Percentiles rank a stretch among this genome's conserved stretches.
These are phyloP conservation scores for Colletotrichum cereale DNA, from an alignment of 2,329 filamentous ascomycete genomes.

Conservation along the genomic window DNA sequence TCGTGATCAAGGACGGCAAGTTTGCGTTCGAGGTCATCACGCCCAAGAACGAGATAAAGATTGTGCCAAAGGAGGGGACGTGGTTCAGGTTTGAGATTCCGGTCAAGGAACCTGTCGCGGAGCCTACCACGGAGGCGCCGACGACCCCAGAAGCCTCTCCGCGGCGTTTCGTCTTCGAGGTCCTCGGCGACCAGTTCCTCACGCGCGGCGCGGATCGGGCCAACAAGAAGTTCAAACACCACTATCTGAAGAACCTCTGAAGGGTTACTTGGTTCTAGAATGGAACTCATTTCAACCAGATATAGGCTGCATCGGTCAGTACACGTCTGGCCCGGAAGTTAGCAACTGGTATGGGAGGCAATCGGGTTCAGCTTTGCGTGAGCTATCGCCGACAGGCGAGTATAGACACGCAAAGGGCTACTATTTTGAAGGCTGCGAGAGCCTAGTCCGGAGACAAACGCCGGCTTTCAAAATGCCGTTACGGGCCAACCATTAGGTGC, in stretches of 20 bases:
- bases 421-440: neutral
- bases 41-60: slow-evolving; percentile 75
- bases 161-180: slow-evolving; percentile 79
- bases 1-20: slow-evolving; percentile 89
- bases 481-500: neutral
- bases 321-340: neutral
- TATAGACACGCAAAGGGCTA: neutral
- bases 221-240: slow-evolving; percentile 91
- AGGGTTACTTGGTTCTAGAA: neutral
- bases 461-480: neutral
- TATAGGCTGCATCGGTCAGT: neutral
- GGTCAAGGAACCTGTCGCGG: slow-evolving; percentile 42
- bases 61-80: slow-evolving; percentile 90
- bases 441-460: neutral
- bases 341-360: neutral
- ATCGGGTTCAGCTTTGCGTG: too few relatives aligned
- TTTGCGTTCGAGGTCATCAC: slow-evolving; percentile 90
- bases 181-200: slow-evolving; percentile 90
- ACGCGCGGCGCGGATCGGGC: slow-evolving; percentile 85
- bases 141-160: slow-evolving; percentile 13
- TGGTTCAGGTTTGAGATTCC: slow-evolving; percentile 84
- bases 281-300: neutral
- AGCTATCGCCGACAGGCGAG: neutral
- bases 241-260: slow-evolving; percentile 82
- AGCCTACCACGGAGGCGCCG: slow-evolving; percentile 38